These are phyloP conservation scores for Blastobotrys apis DNA, from an alignment of 1,139 yeast species.

Conservation along the genomic window DNA sequence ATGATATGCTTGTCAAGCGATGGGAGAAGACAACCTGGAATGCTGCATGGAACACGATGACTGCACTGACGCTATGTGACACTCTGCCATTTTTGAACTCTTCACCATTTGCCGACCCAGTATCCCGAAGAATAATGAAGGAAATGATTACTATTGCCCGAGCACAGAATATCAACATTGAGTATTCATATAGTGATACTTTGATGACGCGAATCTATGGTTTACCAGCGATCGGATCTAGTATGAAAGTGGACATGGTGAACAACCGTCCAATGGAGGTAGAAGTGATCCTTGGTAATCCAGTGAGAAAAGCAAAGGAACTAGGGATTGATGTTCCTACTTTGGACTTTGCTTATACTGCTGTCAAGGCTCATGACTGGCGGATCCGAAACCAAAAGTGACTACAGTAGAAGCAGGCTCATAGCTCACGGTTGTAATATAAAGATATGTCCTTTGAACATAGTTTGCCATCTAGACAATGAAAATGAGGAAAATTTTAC, in stretches of 20 bases:
- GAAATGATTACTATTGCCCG: conserved; percentile 55
- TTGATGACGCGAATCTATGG: conserved; percentile 40
- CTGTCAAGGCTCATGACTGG: conserved; percentile 23
- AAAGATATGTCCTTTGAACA: background rate
- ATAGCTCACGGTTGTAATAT: background rate
- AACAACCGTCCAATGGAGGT: conserved; percentile 59
- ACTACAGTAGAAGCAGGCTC: background rate
- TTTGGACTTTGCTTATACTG: conserved; percentile 47
- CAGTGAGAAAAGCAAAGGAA: conserved; percentile 50
- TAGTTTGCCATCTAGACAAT: background rate
- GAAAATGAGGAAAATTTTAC: too few relatives aligned
- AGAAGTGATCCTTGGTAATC: conserved; percentile 61
- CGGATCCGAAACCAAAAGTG: conserved; percentile 12
- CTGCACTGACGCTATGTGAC: conserved; percentile 48
- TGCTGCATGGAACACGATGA: conserved; percentile 54
- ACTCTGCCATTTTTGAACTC: conserved; percentile 40
- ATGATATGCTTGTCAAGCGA: conserved; percentile 32
- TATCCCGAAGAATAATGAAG: conserved; percentile 48
- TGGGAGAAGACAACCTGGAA: conserved; percentile 70
- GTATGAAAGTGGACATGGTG: conserved; percentile 60
- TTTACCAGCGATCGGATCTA: conserved; percentile 33
- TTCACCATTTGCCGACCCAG: conserved; percentile 17
- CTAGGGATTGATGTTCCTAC: conserved; percentile 53
- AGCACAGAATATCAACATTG: conserved; percentile 47
- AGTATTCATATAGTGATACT: conserved; percentile 40